Evolutionary conservation across 345 rosid genomes (phyloP).

Genomic region (Arabis hirsuta): DNA sequence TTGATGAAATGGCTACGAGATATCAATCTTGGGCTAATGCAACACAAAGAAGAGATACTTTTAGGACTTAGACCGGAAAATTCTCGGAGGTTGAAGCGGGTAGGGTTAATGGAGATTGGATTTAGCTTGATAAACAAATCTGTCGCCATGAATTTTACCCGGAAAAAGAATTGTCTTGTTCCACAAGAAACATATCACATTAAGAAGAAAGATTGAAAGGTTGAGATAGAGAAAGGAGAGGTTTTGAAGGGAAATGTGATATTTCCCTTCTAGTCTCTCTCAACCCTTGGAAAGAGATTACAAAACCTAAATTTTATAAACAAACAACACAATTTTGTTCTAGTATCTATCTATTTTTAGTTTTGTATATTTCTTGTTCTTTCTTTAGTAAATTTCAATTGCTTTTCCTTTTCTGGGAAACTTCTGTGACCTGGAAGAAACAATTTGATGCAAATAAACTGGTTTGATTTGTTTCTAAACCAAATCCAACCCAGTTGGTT

Average conservation of each 20-base stretch:
- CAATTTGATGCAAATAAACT: not conserved
- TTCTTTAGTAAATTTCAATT: slow-evolving; percentile 5
- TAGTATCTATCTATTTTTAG: slow-evolving; percentile 8
- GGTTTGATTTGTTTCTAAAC: not conserved
- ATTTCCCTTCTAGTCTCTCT: slow-evolving; percentile 25
- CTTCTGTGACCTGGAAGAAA: not conserved
- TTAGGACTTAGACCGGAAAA: not conserved
- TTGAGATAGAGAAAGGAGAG: not conserved
- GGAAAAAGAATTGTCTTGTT: not conserved
- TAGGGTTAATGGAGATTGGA: slow-evolving; percentile 9
- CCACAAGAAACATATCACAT: slow-evolving; percentile 32
- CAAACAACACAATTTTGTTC: not conserved
- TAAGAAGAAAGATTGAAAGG: not conserved
- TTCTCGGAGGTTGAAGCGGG: slow-evolving; percentile 3
- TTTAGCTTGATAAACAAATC: slow-evolving; percentile 12
- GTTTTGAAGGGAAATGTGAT: not conserved
- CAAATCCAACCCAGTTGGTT: not conserved
- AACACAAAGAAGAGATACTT: slow-evolving; percentile 24
- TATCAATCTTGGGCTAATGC: slow-evolving; percentile 27
- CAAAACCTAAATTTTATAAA: not conserved
- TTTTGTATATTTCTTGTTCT: not conserved
- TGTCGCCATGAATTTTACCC: slow-evolving; percentile 26
- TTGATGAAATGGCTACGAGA: slow-evolving; percentile 9
- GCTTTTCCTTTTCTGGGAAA: not conserved
- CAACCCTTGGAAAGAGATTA: slow-evolving; percentile 8